Percentiles rank a stretch among this genome's conserved stretches.
Conservation (phyloP, 2,329 filamentous ascomycete genomes). For the Zymoseptoria passerinii region DNA sequence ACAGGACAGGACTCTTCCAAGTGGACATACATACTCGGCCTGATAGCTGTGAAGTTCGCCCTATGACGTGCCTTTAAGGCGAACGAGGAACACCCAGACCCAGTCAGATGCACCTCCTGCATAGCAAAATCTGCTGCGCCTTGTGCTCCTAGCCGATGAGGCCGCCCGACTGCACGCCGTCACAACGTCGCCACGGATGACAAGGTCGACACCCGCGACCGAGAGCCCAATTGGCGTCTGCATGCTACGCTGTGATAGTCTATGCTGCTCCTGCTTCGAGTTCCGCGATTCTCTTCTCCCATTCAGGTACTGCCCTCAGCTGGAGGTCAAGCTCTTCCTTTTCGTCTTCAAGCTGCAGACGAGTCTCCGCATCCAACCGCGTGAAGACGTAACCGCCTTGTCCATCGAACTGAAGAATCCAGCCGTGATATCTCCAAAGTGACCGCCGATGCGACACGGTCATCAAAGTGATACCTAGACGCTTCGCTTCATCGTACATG, state of each 20-base stretch:
- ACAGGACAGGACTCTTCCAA: background rate
- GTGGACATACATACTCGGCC: background rate
- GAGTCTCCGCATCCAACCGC: conserved; percentile 73
- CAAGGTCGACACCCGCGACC: background rate
- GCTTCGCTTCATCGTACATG: conserved; percentile 97
- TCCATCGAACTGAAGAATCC: conserved; percentile 93
- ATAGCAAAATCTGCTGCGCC: background rate
- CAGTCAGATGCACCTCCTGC: background rate
- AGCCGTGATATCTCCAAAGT: conserved; percentile 92
- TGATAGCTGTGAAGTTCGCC: background rate
- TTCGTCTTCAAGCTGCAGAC: conserved; percentile 85
- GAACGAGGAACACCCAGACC: background rate
- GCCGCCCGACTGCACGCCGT: background rate
- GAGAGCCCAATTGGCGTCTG: background rate
- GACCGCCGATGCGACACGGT: conserved; percentile 87
- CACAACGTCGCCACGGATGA: background rate
- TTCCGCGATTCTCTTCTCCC: conserved; percentile 77
- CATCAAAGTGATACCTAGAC: conserved; percentile 87
- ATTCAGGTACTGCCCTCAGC: conserved; percentile 75
- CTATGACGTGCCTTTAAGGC: background rate
- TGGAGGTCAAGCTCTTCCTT: conserved; percentile 86
- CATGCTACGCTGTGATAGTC: background rate
- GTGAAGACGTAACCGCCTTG: conserved; percentile 90
- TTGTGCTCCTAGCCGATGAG: background rate
- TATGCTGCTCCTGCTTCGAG: conserved; percentile 37